These are phyloP conservation scores for Echria macrotheca DNA, from an alignment of 495 filamentous ascomycete species.

Conservation along the genomic window DNA sequence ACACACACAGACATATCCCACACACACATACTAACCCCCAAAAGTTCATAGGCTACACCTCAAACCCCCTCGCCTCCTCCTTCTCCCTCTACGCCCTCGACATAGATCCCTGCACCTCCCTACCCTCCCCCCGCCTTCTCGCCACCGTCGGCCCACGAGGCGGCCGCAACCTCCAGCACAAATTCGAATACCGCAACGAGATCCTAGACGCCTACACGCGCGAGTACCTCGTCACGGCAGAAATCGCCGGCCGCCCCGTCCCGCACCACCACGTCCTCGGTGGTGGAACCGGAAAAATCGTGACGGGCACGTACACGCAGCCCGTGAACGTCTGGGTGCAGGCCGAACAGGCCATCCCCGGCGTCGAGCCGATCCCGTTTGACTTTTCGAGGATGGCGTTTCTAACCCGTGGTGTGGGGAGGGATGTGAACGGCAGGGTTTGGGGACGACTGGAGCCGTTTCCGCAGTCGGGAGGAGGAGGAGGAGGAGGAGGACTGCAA, in stretches of 20 bases:
- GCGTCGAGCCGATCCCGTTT: neutral
- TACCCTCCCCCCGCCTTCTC: constrained; percentile 20
- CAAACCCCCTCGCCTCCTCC: neutral
- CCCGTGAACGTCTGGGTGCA: constrained; percentile 31
- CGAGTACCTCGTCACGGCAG: constrained; percentile 18
- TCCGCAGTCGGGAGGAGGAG: neutral
- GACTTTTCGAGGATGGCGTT: constrained; percentile 4
- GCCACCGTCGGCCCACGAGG: neutral
- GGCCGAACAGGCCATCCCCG: neutral
- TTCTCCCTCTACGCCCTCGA: constrained; percentile 22
- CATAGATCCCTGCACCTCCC: constrained; percentile 34
- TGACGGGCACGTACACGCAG: constrained; percentile 31
- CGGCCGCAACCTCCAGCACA: constrained; percentile 4
- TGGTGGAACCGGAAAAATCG: constrained; percentile 12
- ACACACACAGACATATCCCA: too few relatives aligned
- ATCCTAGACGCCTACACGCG: constrained; percentile 22
- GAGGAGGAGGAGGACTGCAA: neutral
- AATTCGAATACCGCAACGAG: constrained; percentile 7
- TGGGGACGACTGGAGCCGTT: constrained; percentile 13
- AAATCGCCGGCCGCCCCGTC: neutral
- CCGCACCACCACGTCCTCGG: constrained; percentile 26
- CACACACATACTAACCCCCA: too few relatives aligned
- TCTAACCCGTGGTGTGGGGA: neutral
- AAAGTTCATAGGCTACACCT: constrained; percentile 9
- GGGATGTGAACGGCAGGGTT: neutral